A percentile compares a stretch with the other conserved stretches of the same genome.
Evolutionary conservation across 192 early-diverging fungal species (phyloP).

Genomic region (Coemansia sp.): DNA sequence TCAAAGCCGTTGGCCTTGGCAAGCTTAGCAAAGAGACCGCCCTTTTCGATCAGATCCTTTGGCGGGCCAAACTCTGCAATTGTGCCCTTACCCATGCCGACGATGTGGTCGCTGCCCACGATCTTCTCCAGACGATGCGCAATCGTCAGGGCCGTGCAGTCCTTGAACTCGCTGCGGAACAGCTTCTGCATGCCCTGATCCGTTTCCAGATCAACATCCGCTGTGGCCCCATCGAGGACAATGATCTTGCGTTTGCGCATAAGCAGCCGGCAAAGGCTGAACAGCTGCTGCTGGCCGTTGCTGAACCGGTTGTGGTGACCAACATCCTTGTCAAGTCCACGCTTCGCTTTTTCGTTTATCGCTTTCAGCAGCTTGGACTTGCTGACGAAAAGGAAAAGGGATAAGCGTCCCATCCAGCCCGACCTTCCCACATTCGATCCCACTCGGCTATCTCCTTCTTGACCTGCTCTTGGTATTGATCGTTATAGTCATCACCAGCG

Average conservation of each 20-base stretch:
- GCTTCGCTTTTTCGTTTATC: not conserved
- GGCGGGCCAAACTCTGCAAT: not conserved
- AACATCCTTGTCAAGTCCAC: conserved; percentile 5
- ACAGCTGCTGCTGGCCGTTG: too few relatives aligned
- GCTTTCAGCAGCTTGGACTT: not conserved
- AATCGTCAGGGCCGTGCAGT: too few relatives aligned
- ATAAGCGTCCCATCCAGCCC: conserved; percentile 3
- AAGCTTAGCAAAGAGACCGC: not conserved
- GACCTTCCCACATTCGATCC: conserved; percentile 13
- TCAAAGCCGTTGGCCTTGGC: not conserved
- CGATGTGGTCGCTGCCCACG: not conserved
- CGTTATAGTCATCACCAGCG: conserved; percentile 21
- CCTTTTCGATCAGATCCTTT: too few relatives aligned
- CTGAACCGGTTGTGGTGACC: not conserved
- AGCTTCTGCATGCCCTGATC: too few relatives aligned
- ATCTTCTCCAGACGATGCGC: not conserved
- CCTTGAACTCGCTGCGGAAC: too few relatives aligned
- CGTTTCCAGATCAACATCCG: too few relatives aligned
- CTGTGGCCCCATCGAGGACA: too few relatives aligned
- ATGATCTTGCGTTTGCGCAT: too few relatives aligned
- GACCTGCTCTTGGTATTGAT: not conserved
- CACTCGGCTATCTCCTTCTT: not conserved
- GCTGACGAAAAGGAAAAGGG: conserved; percentile 1
- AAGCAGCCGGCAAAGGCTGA: too few relatives aligned
- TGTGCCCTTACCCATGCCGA: not conserved